phyloP scores from a whole-genome alignment of 2,329 filamentous ascomycete genomes.

The Fusarium xylarioides region DNA sequence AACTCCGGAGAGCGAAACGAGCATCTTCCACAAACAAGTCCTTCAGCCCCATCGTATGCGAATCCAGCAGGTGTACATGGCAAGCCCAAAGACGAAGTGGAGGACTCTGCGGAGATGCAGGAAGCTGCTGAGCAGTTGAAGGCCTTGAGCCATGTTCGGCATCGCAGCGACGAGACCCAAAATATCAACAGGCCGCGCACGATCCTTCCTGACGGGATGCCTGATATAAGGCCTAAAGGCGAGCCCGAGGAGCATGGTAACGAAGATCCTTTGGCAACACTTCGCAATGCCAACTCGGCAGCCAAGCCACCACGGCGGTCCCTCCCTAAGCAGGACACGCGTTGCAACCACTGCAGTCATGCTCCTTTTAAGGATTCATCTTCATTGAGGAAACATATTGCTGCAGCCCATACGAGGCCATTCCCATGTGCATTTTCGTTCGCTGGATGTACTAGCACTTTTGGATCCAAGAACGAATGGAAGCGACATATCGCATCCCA shows the following conservation, averaged over 20 bases:
- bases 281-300: slow-evolving; percentile 38
- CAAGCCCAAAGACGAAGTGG: slow-evolving; percentile 52
- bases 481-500: slow-evolving; percentile 93
- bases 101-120: slow-evolving; percentile 75
- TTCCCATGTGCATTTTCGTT: slow-evolving; percentile 88
- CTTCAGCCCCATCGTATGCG: slow-evolving; percentile 36
- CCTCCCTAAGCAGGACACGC: slow-evolving; percentile 67
- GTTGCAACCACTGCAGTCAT: slow-evolving; percentile 69
- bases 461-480: slow-evolving; percentile 97
- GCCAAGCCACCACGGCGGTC: slow-evolving; percentile 57
- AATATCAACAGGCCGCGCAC: slow-evolving; percentile 48
- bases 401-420: slow-evolving; percentile 73
- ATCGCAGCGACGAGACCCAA: slow-evolving; percentile 58
- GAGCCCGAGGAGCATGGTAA: slow-evolving; percentile 50
- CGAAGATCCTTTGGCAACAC: slow-evolving; percentile 35
- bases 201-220: slow-evolving; percentile 51
- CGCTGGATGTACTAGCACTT: slow-evolving; percentile 84
- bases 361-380: slow-evolving; percentile 74
- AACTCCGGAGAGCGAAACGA: slow-evolving; percentile 38
- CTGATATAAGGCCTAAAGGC: slow-evolving; percentile 46
- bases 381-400: slow-evolving; percentile 72
- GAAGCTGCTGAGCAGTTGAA: slow-evolving; percentile 74
- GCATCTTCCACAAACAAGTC: slow-evolving; percentile 42
- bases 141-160: slow-evolving; percentile 70
- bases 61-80: slow-evolving; percentile 29